phyloP scores from a whole-genome alignment of 2,329 filamentous ascomycete genomes.

The Hymenoscyphus fraxineus region DNA sequence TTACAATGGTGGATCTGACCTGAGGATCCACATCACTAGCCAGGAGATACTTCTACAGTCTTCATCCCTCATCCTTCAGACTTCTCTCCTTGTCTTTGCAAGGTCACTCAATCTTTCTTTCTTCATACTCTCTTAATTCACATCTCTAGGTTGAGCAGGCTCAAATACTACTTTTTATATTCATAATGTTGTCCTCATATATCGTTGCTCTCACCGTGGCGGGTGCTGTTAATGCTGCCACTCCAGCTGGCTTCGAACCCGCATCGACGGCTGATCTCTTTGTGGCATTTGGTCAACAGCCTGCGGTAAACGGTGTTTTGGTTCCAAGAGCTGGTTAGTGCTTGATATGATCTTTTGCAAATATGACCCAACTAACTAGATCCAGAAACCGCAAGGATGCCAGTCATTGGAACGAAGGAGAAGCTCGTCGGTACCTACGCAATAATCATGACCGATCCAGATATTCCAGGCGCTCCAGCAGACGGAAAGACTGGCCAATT shows the following conservation, averaged over 20 bases:
- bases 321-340: constrained; percentile 26
- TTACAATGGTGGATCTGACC: not conserved
- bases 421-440: constrained; percentile 28
- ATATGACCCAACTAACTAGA: constrained; percentile 5
- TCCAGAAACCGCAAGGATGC: constrained; percentile 21
- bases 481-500: constrained; percentile 25
- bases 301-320: constrained; percentile 27
- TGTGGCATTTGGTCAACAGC: constrained; percentile 25
- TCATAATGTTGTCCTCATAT: constrained; percentile 24
- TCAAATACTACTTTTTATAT: constrained; percentile 3
- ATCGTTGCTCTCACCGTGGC: constrained; percentile 26
- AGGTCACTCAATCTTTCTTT: not conserved
- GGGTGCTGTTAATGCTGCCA: constrained; percentile 27
- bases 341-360: not conserved
- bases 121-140: not conserved
- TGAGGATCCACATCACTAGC: not conserved
- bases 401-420: constrained; percentile 25
- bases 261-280: constrained; percentile 25
- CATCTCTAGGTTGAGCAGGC: not conserved
- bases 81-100: not conserved
- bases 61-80: not conserved
- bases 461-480: constrained; percentile 25
- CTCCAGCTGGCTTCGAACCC: constrained; percentile 28
- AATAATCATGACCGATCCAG: constrained; percentile 32
- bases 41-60: not conserved